phyloP scores from a whole-genome alignment of 306 rosid species.

The Vachellia pachyceras region DNA sequence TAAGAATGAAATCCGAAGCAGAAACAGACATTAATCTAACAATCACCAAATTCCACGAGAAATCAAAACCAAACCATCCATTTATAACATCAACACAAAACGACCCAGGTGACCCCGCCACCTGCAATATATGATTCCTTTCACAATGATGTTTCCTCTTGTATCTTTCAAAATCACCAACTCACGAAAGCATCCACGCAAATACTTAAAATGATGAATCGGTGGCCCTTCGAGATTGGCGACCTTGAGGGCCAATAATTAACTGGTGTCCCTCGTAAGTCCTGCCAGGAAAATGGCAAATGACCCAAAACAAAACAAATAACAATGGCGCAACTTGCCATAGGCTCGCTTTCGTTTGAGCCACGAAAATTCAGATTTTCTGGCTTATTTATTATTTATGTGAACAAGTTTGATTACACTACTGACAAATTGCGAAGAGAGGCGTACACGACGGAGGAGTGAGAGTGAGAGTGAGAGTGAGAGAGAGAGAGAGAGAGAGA shows the following conservation, averaged over 20 bases:
- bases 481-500: too few relatives aligned
- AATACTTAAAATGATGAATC: neutral
- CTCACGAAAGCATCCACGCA: neutral
- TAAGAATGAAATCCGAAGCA: slow-evolving; percentile 25
- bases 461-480: neutral
- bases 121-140: slow-evolving; percentile 1
- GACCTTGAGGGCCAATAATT: neutral
- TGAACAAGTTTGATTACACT: neutral
- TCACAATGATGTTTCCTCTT: neutral
- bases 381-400: too few relatives aligned
- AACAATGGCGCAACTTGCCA: neutral
- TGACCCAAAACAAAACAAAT: neutral
- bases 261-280: neutral
- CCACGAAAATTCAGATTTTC: too few relatives aligned
- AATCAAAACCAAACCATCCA: slow-evolving; percentile 3
- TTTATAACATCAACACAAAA: neutral
- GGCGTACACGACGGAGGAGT: neutral
- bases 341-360: neutral
- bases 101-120: neutral
- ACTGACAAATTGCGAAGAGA: neutral
- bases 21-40: slow-evolving; percentile 55
- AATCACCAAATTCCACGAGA: slow-evolving; percentile 10
- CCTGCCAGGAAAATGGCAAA: neutral
- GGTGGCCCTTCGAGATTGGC: neutral
- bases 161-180: neutral